Percentiles rank a stretch among this genome's conserved stretches.
Evolutionary conservation across 2,329 filamentous ascomycete species (phyloP).

Genomic region (Acephala macrosclerotiorum): DNA sequence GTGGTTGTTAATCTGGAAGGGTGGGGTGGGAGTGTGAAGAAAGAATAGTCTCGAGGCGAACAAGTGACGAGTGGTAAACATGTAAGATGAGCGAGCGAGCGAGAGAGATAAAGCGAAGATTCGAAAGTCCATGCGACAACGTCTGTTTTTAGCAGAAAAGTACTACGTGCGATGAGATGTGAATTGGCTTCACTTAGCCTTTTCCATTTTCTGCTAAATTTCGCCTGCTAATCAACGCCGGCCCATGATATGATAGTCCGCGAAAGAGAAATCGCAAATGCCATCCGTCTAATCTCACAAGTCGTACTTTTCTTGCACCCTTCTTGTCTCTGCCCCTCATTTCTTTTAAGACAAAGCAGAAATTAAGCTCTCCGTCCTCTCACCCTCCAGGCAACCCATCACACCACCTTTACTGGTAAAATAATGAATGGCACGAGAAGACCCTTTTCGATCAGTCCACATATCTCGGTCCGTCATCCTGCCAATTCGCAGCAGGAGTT

Average conservation of each 20-base stretch:
- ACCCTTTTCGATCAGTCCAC: no score
- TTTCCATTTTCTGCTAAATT: neutral
- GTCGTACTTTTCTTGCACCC: neutral
- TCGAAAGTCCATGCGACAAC: no score
- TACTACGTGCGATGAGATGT: neutral
- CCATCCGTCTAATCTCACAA: constrained; percentile 2
- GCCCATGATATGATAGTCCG: neutral
- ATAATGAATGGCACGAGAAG: no score
- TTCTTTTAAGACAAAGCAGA: constrained; percentile 8
- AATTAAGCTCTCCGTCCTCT: neutral
- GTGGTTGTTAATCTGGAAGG: constrained; percentile 67
- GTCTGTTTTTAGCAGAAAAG: no score
- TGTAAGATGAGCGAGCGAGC: neutral
- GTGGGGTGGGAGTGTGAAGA: constrained; percentile 51
- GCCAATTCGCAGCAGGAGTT: constrained; percentile 62
- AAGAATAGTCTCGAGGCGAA: neutral
- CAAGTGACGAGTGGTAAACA: neutral
- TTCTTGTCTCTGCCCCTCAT: neutral
- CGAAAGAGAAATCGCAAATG: neutral
- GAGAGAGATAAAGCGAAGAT: no score
- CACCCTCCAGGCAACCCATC: no score
- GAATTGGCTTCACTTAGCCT: neutral
- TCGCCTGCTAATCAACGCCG: neutral
- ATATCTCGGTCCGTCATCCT: constrained; percentile 52
- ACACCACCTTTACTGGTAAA: no score